Conservation (phyloP, 495 filamentous ascomycete species). For the Neurospora sp. region DNA sequence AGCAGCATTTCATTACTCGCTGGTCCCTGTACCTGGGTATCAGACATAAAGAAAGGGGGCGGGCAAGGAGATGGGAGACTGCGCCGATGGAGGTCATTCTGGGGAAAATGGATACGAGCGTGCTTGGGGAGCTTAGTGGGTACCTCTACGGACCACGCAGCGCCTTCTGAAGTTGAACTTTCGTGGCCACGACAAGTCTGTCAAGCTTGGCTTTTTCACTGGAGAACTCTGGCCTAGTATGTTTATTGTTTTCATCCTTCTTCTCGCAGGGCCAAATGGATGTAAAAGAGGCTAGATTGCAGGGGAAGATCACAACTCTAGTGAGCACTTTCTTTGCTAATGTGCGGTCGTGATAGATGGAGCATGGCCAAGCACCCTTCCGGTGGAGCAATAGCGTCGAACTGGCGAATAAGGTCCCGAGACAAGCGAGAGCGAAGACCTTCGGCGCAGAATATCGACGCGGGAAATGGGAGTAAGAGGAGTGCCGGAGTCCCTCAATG, state of each 20-base stretch:
- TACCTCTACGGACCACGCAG: not conserved
- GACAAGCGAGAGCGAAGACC: constrained; percentile 10
- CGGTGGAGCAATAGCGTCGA: not conserved
- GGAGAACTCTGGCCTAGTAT: not conserved
- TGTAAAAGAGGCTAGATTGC: not conserved
- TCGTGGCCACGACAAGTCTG: not conserved
- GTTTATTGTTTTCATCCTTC: not conserved
- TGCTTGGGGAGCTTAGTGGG: not conserved
- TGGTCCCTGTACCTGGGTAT: not conserved
- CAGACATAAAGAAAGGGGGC: not conserved
- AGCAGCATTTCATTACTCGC: not conserved
- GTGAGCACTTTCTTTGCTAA: not conserved
- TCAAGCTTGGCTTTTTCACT: not conserved
- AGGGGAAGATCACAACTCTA: not conserved
- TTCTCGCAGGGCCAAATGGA: not conserved
- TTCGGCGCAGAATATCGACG: not conserved
- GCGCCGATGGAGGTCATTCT: too few species aligned
- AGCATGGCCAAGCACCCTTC: not conserved
- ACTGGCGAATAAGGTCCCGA: not conserved
- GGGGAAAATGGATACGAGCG: not conserved
- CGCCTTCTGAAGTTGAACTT: not conserved
- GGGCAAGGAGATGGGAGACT: too few species aligned
- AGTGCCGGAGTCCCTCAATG: not conserved
- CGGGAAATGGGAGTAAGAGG: not conserved
- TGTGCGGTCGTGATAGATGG: not conserved